Evolutionary conservation across 2,329 filamentous ascomycete genomes (phyloP), one percentile per base, ranked within the genome.

Genomic region (Aspergillus udagawae): DNA sequence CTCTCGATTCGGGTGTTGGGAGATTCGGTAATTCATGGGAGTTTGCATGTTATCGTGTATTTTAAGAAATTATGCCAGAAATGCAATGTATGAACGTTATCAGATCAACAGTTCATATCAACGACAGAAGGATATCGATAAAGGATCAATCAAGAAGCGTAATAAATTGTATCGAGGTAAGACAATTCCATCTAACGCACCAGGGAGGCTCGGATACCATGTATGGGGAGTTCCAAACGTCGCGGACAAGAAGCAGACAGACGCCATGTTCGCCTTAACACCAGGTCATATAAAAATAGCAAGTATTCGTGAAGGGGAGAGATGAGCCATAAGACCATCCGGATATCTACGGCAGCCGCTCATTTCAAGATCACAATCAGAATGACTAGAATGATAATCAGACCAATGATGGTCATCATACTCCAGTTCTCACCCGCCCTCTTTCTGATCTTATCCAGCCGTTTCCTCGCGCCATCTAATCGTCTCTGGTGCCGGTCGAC

Each of bases 351-450:
- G 28, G 17, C 49, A 55, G 41, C 23, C 54, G 58, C 65, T 73
- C 75, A 92, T 76, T 94, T 94, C 75, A 92, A 72, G 49, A 96
- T 84, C 25, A 89, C 84, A 76, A 97, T 95, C 67, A 96, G 73
- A 66, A 97, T 76, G 4, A 96, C 82, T 66, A 97, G 75, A 10
- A 96, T 82, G 52, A 95, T 83, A 65, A 97, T 94, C 70, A 96
- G 77, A 20, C 88, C 83, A 63, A 97, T 86, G 57, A 95, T 90
- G 28, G 88, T 82, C 56, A 86, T 87, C 86, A 94, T 86, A 77
- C 93, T 92, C 84, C 89, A 91, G 74, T 93, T 94, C 70, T 96
- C 91, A 66, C 86, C 85, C 2, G 91, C 91, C 61, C 86, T 87
- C 63, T 86, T 79, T 10, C 88, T 84, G 58, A 97, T 85, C 63